These are phyloP conservation scores for Crataegus laevigata DNA, from an alignment of 306 rosid species.

Conservation along the genomic window DNA sequence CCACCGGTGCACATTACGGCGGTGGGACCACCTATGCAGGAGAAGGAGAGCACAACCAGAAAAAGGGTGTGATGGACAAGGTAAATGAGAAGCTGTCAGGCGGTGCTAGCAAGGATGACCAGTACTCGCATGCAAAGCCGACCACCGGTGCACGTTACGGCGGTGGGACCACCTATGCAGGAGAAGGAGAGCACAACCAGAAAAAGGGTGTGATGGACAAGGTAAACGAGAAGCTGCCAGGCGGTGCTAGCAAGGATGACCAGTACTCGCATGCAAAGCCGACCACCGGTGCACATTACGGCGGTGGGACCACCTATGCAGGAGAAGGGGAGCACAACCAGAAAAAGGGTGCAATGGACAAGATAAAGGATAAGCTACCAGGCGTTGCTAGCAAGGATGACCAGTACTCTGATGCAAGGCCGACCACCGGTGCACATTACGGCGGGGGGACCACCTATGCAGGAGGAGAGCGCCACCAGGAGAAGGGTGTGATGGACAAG, in stretches of 20 bases:
- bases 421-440: not conserved
- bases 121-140: not conserved
- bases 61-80: not conserved
- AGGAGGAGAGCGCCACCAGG: not conserved
- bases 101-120: constrained; percentile 13
- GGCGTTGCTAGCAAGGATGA: constrained; percentile 5
- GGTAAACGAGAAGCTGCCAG: constrained; percentile 1
- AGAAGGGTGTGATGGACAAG: not conserved
- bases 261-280: not conserved
- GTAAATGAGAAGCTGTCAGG: constrained; percentile 1
- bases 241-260: constrained; percentile 13
- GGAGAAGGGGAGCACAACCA: not conserved
- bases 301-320: not conserved
- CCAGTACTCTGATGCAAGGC: not conserved
- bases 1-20: not conserved
- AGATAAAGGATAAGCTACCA: not conserved
- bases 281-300: not conserved
- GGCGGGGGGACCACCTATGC: not conserved
- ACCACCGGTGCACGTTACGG: not conserved
- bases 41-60: not conserved
- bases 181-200: not conserved
- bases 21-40: not conserved
- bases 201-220: not conserved
- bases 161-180: not conserved
- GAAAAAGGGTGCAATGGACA: not conserved